Evolutionary conservation across 2,329 filamentous ascomycete genomes (phyloP), one percentile per base, ranked within the genome.

Genomic region (Sarocladium brachiariae): DNA sequence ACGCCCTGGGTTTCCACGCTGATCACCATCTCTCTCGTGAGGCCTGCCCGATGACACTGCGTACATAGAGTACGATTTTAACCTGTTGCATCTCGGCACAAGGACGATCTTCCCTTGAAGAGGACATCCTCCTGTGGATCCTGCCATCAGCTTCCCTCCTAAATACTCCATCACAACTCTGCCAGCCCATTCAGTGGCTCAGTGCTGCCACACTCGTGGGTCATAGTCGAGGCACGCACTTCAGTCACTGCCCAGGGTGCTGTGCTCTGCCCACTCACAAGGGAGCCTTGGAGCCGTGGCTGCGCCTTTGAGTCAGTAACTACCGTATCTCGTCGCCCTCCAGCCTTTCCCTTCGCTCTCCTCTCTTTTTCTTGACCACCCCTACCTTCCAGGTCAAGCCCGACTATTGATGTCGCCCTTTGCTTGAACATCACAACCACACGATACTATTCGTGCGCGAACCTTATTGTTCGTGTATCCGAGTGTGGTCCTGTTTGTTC

Each of bases 401-500:
- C 31, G 46, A 49, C 21, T 35, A 35, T 49, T 16, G 19, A 19
- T 31, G 33, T 49, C 31, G 46, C 46, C 46, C 33, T 49, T 35
- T 49, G 23, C 37, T 35, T 49, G 46, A 49, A 35, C 33, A 35
- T 23, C 13, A 19, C 31, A 49, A 49, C 46, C 46, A 49, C 31
- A 49, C 46, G 33, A 35, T 49, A 25, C 21, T 49, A 3, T 7
- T 37, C 33, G 46, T 49, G 46, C 46, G 19, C 21, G 30, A 18
- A 43, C 11, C n/a, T 49, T n/a, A 27, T 24, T 31, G 11, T 49
- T 37, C 46, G 46, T 37, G 30, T 19, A 49, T 35, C 33, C 46
- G 43, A 47, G 43, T 47, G 43, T 47, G 43, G 43, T 16, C 25
- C 16, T 31, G 43, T 47, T 47, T 47, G 43, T 47, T 47, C 43